Conservation (phyloP, 805 yeast genomes). For the Myxozyma kluyveri region DNA sequence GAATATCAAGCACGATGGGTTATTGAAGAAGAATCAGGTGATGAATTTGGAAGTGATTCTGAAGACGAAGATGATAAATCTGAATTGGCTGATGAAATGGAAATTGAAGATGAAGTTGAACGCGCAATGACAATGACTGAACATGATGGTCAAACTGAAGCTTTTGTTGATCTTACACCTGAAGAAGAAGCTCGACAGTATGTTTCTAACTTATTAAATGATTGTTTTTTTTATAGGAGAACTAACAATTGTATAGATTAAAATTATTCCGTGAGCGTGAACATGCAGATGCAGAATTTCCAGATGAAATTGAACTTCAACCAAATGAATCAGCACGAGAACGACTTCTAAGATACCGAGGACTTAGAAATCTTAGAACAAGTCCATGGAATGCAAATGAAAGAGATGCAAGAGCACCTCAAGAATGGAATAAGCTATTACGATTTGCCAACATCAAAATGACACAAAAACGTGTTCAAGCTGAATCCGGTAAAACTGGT, state of each 20-base stretch:
- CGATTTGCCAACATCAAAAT: conserved; percentile 75
- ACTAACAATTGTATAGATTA: conserved; percentile 36
- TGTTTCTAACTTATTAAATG: too few species aligned
- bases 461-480: conserved; percentile 64
- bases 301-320: conserved; percentile 86
- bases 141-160: conserved; percentile 48
- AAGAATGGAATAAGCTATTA: conserved; percentile 70
- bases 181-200: conserved; percentile 80
- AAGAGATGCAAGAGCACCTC: conserved; percentile 69
- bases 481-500: conserved; percentile 50
- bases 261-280: conserved; percentile 73
- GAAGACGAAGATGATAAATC: conserved; percentile 16
- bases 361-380: conserved; percentile 75
- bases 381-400: conserved; percentile 89
- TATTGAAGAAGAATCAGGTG: conserved; percentile 45
- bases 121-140: conserved; percentile 42
- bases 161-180: conserved; percentile 67
- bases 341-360: conserved; percentile 75
- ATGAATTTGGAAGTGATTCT: conserved; percentile 32
- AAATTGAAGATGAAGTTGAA: conserved; percentile 10
- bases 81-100: conserved; percentile 35
- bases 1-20: conserved; percentile 77
- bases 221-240: background rate
- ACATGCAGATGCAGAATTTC: conserved; percentile 68
- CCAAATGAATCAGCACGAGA: conserved; percentile 76